A percentile compares a stretch with the other conserved stretches of the same genome.
Conservation (phyloP, 768 basidiomycete species). For the Roridomyces roridus region DNA sequence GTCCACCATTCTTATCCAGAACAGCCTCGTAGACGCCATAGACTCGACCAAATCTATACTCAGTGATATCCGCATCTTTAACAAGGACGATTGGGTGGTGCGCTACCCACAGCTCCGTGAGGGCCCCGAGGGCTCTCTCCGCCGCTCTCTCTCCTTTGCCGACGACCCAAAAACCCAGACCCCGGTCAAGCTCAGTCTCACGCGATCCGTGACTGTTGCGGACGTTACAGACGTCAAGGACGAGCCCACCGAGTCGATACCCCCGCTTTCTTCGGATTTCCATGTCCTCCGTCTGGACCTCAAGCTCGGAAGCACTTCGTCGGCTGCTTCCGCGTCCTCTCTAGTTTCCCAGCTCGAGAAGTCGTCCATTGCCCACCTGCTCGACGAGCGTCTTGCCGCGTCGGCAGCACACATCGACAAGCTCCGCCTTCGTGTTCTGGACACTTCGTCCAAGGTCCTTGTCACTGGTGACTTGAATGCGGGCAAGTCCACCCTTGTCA, state of each 20-base stretch:
- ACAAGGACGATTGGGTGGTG: constrained; percentile 86
- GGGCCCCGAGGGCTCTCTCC: constrained; percentile 44
- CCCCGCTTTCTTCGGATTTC: constrained; percentile 63
- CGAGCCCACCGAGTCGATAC: constrained; percentile 35
- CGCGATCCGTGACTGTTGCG: constrained; percentile 65
- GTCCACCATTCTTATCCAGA: constrained; percentile 7
- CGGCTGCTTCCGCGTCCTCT: constrained; percentile 65
- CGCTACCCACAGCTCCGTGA: constrained; percentile 82
- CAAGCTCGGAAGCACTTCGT: constrained; percentile 80
- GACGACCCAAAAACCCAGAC: constrained; percentile 78
- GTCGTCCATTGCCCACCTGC: constrained; percentile 87
- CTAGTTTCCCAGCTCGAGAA: constrained; percentile 94
- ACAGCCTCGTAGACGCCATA: constrained; percentile 79
- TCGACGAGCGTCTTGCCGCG: constrained; percentile 82
- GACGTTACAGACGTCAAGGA: constrained; percentile 56
- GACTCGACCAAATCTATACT: constrained; percentile 74
- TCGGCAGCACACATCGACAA: constrained; percentile 83
- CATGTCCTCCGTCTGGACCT: constrained; percentile 92
- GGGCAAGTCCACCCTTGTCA: constrained; percentile 98
- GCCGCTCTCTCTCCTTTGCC: constrained; percentile 82
- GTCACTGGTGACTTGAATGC: constrained; percentile 98
- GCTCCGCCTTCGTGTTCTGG: constrained; percentile 85
- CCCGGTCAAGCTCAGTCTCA: constrained; percentile 62
- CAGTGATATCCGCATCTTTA: constrained; percentile 76
- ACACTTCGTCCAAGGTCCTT: constrained; percentile 93